phyloP scores from a whole-genome alignment of 306 rosid genomes.

The Spatholobus suberectus region DNA sequence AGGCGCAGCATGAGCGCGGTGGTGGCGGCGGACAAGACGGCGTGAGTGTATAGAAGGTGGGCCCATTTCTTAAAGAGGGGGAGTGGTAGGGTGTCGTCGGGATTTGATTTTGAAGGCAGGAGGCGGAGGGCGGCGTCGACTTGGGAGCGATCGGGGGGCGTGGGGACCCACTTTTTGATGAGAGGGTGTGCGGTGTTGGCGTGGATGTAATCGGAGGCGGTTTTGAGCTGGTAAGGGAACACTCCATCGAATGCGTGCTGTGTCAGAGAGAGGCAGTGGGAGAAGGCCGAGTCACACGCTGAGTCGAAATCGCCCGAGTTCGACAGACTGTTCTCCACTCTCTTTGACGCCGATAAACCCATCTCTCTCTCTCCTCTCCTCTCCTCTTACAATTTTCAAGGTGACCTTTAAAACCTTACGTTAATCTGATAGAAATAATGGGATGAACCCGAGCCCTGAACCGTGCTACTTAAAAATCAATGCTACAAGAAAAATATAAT shows the following conservation, averaged over 20 bases:
- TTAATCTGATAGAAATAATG: no score
- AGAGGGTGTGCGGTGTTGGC: slow-evolving; percentile 47
- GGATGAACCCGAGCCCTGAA: no score
- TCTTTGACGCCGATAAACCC: slow-evolving; percentile 74
- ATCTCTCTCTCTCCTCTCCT: slow-evolving; percentile 37
- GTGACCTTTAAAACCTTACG: no score
- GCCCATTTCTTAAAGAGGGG: slow-evolving; percentile 74
- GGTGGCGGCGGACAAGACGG: slow-evolving; percentile 54
- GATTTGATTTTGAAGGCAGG: slow-evolving; percentile 24
- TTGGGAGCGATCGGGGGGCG: slow-evolving; percentile 64
- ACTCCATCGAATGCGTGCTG: slow-evolving; percentile 71
- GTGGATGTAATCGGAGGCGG: slow-evolving; percentile 76
- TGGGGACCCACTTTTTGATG: slow-evolving; percentile 63
- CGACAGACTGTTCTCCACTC: slow-evolving; percentile 52
- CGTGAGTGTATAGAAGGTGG: slow-evolving; percentile 58
- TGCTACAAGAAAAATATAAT: no score
- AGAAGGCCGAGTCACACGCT: slow-evolving; percentile 66
- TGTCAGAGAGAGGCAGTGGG: slow-evolving; percentile 67
- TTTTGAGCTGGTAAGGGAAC: slow-evolving; percentile 73
- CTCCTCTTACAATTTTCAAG: no score
- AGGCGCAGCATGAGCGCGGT: slow-evolving; percentile 60
- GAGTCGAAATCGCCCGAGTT: slow-evolving; percentile 65
- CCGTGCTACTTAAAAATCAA: no score
- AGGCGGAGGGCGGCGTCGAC: slow-evolving; percentile 72
- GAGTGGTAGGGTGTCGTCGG: slow-evolving; percentile 30